Evolutionary conservation across 2,329 filamentous ascomycete genomes (phyloP).

Genomic region (Calonectria pauciramosa): DNA sequence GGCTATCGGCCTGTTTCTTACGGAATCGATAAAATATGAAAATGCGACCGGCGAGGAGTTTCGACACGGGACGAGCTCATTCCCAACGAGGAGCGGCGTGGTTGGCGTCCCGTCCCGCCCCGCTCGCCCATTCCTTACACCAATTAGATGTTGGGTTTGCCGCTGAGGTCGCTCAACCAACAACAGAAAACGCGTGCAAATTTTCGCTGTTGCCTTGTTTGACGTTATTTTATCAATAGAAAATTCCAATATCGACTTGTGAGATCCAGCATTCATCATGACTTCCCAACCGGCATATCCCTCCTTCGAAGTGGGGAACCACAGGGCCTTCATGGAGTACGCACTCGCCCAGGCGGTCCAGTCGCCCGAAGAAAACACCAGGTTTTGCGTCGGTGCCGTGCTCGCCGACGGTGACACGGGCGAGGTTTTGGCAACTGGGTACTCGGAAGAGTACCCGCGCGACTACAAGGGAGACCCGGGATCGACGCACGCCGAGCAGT

Average conservation of each 20-base stretch:
- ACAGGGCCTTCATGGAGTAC: conserved; percentile 55
- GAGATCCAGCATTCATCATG: too few relatives aligned
- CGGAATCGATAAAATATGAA: too few relatives aligned
- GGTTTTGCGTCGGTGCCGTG: conserved; percentile 59
- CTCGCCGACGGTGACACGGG: conserved; percentile 54
- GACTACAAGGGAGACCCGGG: conserved; percentile 54
- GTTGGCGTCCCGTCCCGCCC: background rate
- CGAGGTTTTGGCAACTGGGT: conserved; percentile 57
- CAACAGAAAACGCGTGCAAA: background rate
- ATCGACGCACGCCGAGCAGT: conserved; percentile 58
- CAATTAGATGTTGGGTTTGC: background rate
- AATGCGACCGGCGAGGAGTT: background rate
- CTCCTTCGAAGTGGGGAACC: conserved; percentile 46
- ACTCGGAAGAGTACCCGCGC: conserved; percentile 55
- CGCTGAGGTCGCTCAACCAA: background rate
- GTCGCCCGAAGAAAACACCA: conserved; percentile 53
- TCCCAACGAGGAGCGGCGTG: background rate
- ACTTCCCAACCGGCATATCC: conserved; percentile 24
- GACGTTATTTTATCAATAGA: too few relatives aligned
- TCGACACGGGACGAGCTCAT: background rate
- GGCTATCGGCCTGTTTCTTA: too few relatives aligned
- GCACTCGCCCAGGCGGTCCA: conserved; percentile 52
- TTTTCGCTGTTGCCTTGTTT: too few relatives aligned
- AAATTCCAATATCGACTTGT: too few relatives aligned
- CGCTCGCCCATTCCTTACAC: background rate